phyloP scores from a whole-genome alignment of 177 flowering plant species.

The Vitis hybrid region DNA sequence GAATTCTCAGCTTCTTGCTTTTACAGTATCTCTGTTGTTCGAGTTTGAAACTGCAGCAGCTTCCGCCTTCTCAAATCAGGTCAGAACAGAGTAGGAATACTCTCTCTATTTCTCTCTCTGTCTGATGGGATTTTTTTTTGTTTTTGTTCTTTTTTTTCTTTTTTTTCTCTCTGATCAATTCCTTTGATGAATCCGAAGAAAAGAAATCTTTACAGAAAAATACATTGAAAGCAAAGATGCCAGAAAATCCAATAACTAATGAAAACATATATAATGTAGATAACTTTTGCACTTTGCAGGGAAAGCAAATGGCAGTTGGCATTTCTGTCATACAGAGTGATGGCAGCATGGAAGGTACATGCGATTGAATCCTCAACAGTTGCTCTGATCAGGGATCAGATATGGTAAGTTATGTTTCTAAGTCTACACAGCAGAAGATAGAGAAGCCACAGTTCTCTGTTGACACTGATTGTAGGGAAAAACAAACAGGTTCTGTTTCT shows the following conservation, averaged over 20 bases:
- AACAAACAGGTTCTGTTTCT: background rate
- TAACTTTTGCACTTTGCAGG: background rate
- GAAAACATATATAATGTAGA: background rate
- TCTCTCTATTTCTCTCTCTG: background rate
- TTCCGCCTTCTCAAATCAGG: background rate
- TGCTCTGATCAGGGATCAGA: background rate
- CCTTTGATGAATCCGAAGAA: background rate
- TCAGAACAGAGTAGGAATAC: background rate
- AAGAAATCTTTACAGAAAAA: slow-evolving; percentile 5
- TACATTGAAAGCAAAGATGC: background rate
- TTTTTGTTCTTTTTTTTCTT: too few species aligned
- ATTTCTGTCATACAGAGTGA: background rate
- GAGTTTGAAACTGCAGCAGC: background rate
- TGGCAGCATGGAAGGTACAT: background rate
- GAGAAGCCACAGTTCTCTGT: background rate
- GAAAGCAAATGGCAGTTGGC: background rate
- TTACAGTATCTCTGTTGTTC: background rate
- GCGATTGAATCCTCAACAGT: slow-evolving; percentile 2
- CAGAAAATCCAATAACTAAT: background rate
- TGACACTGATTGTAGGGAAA: background rate
- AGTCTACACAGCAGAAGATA: background rate
- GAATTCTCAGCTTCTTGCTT: background rate
- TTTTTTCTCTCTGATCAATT: too few species aligned
- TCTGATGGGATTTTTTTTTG: too few species aligned
- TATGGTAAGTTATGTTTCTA: background rate